These are phyloP conservation scores for Trifolium repens DNA, from an alignment of 306 rosid genomes.

Conservation along the genomic window DNA sequence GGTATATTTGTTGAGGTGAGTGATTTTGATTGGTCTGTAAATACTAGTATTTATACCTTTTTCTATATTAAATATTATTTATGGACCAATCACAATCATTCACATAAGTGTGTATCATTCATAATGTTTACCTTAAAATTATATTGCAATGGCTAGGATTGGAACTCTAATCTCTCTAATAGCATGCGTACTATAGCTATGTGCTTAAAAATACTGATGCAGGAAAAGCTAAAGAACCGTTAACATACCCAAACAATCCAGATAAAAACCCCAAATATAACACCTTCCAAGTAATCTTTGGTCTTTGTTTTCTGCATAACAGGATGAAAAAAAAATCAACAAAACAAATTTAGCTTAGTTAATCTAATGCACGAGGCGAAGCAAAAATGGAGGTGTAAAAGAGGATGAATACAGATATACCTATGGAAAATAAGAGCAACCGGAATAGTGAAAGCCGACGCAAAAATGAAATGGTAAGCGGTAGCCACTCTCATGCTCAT, in stretches of 20 bases:
- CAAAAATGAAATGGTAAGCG: slow-evolving; percentile 63
- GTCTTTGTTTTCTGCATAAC: slow-evolving; percentile 53
- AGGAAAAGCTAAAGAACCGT: neutral
- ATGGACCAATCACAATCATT: too few species aligned
- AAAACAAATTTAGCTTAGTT: slow-evolving; percentile 8
- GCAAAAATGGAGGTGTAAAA: neutral
- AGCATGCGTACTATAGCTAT: too few species aligned
- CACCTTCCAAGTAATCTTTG: slow-evolving; percentile 56
- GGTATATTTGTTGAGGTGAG: too few species aligned
- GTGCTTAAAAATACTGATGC: too few species aligned
- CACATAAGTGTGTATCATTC: too few species aligned
- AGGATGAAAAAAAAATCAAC: neutral
- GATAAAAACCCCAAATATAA: slow-evolving; percentile 55
- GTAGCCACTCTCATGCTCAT: slow-evolving; percentile 59
- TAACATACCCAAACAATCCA: slow-evolving; percentile 66
- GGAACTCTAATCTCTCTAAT: too few species aligned
- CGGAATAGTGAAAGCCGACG: slow-evolving; percentile 56
- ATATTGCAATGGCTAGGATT: too few species aligned
- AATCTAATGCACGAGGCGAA: neutral
- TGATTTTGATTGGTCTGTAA: too few species aligned
- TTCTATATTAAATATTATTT: too few species aligned
- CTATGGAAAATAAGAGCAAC: slow-evolving; percentile 56
- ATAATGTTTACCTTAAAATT: too few species aligned
- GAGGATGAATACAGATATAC: slow-evolving; percentile 21
- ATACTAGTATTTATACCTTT: too few species aligned